These are phyloP conservation scores for Rhodamnia argentea DNA, from an alignment of 345 rosid genomes.

Conservation along the genomic window DNA sequence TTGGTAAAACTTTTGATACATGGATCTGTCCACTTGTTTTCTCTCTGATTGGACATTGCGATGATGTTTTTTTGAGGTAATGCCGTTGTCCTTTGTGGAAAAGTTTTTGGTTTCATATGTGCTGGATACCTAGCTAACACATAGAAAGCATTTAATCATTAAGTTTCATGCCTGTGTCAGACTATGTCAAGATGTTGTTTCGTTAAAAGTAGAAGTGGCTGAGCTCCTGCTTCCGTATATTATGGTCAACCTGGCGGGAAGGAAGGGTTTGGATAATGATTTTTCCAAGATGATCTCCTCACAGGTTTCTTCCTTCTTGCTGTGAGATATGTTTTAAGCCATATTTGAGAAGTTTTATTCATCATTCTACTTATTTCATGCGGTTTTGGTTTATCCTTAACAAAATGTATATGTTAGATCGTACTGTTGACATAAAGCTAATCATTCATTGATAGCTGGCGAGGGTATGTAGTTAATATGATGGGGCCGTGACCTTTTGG, in stretches of 20 bases:
- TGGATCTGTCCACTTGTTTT: constrained; percentile 93
- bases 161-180: constrained; percentile 26
- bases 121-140: neutral
- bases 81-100: neutral
- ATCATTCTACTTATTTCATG: neutral
- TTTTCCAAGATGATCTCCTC: constrained; percentile 49
- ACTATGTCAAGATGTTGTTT: constrained; percentile 77
- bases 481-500: neutral
- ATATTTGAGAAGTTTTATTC: neutral
- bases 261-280: constrained; percentile 35
- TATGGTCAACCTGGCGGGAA: constrained; percentile 64
- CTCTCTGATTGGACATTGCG: constrained; percentile 59
- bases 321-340: neutral
- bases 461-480: neutral
- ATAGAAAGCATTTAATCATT: neutral
- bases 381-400: neutral
- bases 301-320: constrained; percentile 37
- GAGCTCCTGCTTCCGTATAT: constrained; percentile 78
- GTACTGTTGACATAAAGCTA: neutral
- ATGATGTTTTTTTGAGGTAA: constrained; percentile 72
- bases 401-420: neutral
- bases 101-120: neutral
- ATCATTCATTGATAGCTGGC: neutral
- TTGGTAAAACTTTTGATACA: constrained; percentile 54
- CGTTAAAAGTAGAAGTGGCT: constrained; percentile 78